Evolutionary conservation across 2,329 filamentous ascomycete species (phyloP).

Genomic region (Hymenoscyphus salicellus): DNA sequence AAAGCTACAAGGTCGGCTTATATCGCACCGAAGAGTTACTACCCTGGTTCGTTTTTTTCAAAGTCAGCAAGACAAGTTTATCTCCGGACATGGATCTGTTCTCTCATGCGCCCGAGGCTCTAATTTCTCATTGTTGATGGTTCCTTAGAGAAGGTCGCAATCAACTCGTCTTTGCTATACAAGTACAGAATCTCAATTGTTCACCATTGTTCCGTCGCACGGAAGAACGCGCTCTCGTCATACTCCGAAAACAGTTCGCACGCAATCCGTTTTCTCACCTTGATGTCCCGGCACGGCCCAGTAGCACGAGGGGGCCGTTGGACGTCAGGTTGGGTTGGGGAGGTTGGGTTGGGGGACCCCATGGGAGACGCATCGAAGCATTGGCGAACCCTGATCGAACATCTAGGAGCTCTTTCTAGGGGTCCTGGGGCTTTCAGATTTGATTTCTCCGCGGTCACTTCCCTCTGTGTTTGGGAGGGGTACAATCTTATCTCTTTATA

Average conservation of each 20-base stretch:
- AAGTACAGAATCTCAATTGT: not conserved
- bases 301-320: not conserved
- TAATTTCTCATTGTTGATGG: not conserved
- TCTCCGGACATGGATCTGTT: not conserved
- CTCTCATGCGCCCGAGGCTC: not conserved
- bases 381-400: not conserved
- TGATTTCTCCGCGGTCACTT: not conserved
- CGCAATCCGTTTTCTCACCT: not conserved
- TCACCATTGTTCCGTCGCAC: no score
- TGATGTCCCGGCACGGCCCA: constrained; percentile 3
- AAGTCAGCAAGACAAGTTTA: constrained; percentile 1
- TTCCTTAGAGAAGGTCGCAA: not conserved
- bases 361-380: not conserved
- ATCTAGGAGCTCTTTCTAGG: not conserved
- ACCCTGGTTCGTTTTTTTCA: not conserved
- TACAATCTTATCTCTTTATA: not conserved
- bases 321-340: not conserved
- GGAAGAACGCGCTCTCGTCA: not conserved
- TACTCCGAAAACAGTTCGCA: not conserved
- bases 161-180: not conserved
- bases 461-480: not conserved
- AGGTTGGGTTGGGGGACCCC: no score
- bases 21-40: not conserved
- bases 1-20: not conserved
- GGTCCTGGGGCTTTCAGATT: not conserved